Evolutionary conservation across 768 basidiomycete genomes (phyloP).

Genomic region (Boletus reticuloceps): DNA sequence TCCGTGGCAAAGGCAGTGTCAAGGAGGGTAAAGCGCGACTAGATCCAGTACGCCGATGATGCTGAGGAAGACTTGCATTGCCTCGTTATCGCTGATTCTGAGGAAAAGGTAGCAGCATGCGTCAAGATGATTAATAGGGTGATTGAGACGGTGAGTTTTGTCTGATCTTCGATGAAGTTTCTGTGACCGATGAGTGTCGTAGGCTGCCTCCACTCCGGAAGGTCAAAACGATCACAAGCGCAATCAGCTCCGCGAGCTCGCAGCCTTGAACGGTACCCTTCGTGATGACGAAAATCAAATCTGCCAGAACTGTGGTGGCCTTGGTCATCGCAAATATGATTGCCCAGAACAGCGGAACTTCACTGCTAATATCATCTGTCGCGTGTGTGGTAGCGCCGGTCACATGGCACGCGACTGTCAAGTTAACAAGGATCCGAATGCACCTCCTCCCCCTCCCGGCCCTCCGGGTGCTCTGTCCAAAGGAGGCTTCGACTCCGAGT

Average conservation of each 20-base stretch:
- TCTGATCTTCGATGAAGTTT: neutral
- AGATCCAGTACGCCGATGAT: constrained; percentile 92
- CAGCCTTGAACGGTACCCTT: constrained; percentile 95
- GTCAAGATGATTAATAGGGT: constrained; percentile 96
- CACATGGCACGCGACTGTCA: constrained; percentile 99
- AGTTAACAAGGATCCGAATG: constrained; percentile 87
- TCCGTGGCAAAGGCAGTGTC: constrained; percentile 96
- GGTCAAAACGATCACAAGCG: constrained; percentile 99
- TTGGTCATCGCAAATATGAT: constrained; percentile 98
- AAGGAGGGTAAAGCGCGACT: constrained; percentile 98
- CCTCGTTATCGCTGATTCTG: constrained; percentile 88
- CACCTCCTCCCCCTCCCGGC: constrained; percentile 45
- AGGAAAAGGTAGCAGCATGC: constrained; percentile 88
- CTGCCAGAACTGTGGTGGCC: constrained; percentile 93
- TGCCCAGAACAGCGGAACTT: constrained; percentile 98
- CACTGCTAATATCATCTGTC: constrained; percentile 99
- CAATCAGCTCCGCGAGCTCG: constrained; percentile 96
- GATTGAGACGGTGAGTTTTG: constrained; percentile 84
- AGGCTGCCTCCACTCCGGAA: constrained; percentile 99
- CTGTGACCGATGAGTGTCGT: neutral
- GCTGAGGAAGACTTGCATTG: constrained; percentile 99
- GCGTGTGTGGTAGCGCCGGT: constrained; percentile 95
- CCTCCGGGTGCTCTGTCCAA: constrained; percentile 44
- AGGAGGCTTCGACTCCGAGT: constrained; percentile 95
- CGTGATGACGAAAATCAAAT: constrained; percentile 99